Evolutionary conservation across 306 rosid species (phyloP).

Genomic region (Prunus armeniaca): DNA sequence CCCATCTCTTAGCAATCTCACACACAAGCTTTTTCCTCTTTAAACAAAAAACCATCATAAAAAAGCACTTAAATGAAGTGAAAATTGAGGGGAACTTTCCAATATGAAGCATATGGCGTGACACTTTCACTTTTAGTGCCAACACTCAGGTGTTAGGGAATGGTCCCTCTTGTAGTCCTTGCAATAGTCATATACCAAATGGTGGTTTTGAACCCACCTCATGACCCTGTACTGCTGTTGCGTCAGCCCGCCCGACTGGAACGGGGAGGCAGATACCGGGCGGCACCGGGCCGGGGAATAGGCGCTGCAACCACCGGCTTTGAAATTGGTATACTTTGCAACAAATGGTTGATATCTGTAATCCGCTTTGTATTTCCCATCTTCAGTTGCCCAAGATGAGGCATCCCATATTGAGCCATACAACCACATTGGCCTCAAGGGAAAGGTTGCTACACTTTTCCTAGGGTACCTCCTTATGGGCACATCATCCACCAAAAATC

Average conservation of each 20-base stretch:
- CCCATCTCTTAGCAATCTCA: conserved; percentile 33
- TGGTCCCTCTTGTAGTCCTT: conserved; percentile 72
- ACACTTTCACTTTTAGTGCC: conserved; percentile 27
- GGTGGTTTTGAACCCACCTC: conserved; percentile 82
- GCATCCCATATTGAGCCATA: conserved; percentile 99
- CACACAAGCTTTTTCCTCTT: not conserved
- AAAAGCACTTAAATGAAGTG: conserved; percentile 25
- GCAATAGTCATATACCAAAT: conserved; percentile 85
- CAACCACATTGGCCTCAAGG: conserved; percentile 92
- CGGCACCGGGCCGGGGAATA: conserved; percentile 63
- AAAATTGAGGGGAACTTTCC: conserved; percentile 8
- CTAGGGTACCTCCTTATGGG: conserved; percentile 89
- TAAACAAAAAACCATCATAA: not conserved
- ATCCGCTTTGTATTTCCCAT: conserved; percentile 95
- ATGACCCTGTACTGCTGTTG: conserved; percentile 53
- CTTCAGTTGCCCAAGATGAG: conserved; percentile 98
- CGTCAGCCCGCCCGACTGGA: conserved; percentile 74
- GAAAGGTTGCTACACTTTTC: conserved; percentile 69
- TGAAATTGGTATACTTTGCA: conserved; percentile 70
- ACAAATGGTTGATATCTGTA: conserved; percentile 88
- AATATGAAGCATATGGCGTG: not conserved
- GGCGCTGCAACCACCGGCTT: conserved; percentile 85
- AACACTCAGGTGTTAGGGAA: conserved; percentile 84
- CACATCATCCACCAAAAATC: conserved; percentile 95
- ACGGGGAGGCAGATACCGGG: conserved; percentile 73